Evolutionary conservation across 148 eudicot genomes (phyloP).

Genomic region (Rhododendron ovatum): DNA sequence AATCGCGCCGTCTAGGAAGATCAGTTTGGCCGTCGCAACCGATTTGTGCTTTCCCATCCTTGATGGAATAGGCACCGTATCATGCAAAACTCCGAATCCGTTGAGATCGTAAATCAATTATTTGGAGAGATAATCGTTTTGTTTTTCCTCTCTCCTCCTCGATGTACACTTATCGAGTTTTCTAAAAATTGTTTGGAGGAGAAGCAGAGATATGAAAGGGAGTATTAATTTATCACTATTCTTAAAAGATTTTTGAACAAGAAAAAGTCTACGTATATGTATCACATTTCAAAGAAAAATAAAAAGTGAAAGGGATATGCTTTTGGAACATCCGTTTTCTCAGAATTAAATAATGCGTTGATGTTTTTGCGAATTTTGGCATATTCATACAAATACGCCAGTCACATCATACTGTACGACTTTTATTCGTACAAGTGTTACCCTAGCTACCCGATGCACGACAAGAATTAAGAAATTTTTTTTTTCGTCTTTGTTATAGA

Average conservation of each 20-base stretch:
- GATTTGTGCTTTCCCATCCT: neutral
- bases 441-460: neutral
- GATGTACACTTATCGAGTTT: no score
- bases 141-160: no score
- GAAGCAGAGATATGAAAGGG: neutral
- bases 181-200: neutral
- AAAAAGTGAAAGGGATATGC: neutral
- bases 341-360: neutral
- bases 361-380: no score
- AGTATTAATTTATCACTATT: neutral
- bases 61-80: neutral
- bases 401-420: neutral
- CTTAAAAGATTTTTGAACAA: neutral
- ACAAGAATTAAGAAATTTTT: neutral
- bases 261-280: neutral
- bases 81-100: neutral
- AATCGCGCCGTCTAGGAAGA: constrained; percentile 23
- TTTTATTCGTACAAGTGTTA: no score
- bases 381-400: no score
- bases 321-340: neutral
- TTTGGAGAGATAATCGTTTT: neutral
- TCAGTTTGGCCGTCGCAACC: constrained; percentile 24
- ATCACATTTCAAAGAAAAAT: neutral
- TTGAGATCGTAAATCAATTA: neutral
- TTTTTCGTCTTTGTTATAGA: no score